Percentiles rank a stretch among this genome's conserved stretches.
Evolutionary conservation across 108 stramenopile species (phyloP).

Genomic region (Nannochloropsis salina): DNA sequence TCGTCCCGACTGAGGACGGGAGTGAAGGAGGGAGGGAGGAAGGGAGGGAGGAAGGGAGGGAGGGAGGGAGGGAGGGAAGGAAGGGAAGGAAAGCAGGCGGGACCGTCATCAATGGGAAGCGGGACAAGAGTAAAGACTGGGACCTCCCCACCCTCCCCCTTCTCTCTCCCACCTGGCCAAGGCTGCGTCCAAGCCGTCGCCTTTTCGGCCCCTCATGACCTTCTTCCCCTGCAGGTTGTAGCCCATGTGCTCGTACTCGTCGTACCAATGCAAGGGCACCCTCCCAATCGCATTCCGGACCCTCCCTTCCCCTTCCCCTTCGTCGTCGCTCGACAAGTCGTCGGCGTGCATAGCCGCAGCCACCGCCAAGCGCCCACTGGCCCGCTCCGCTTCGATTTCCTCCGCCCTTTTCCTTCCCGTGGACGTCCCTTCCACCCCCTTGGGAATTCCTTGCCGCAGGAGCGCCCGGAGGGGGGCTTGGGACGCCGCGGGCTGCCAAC

Average conservation of each 20-base stretch:
- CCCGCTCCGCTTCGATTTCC: background rate
- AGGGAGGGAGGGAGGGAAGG: background rate
- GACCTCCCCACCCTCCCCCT: background rate
- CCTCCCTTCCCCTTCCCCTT: slow-evolving; percentile 38
- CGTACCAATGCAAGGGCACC: slow-evolving; percentile 92
- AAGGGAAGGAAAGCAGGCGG: background rate
- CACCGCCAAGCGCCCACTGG: slow-evolving; percentile 26
- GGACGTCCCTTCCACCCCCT: slow-evolving; percentile 18
- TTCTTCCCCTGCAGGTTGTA: slow-evolving; percentile 83
- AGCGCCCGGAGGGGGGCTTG: background rate
- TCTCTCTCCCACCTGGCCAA: slow-evolving; percentile 53
- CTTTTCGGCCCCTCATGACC: slow-evolving; percentile 63
- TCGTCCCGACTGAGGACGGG: slow-evolving; percentile 56
- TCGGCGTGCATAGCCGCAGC: slow-evolving; percentile 60
- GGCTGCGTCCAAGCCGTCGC: slow-evolving; percentile 46
- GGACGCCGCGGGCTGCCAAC: background rate
- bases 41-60: background rate
- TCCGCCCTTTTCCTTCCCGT: slow-evolving; percentile 12
- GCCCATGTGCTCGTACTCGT: slow-evolving; percentile 89
- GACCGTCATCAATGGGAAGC: too few species aligned
- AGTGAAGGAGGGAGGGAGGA: background rate
- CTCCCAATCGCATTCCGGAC: slow-evolving; percentile 75
- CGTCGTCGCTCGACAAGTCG: slow-evolving; percentile 91
- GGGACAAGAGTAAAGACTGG: too few species aligned
- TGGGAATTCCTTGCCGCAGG: background rate